A percentile compares a stretch with the other conserved stretches of the same genome.
phyloP scores from a whole-genome alignment of 2,329 filamentous ascomycete species.

The Paraphaeosphaeria minitans region DNA sequence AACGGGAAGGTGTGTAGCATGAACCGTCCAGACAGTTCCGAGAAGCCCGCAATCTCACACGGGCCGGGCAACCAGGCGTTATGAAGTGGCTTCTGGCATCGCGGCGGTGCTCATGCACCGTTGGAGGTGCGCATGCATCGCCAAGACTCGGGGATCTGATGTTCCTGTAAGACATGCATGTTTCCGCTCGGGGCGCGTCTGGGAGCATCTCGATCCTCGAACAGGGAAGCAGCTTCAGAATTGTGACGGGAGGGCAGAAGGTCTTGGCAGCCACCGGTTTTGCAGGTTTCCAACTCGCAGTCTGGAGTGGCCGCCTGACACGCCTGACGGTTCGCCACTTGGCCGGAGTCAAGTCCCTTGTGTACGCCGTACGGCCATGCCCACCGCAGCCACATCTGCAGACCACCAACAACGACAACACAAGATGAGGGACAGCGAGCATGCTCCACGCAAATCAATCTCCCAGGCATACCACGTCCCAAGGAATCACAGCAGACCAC shows the following conservation, averaged over 20 bases:
- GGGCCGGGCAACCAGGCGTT: not conserved
- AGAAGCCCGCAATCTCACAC: not conserved
- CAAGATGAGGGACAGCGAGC: not conserved
- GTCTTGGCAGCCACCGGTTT: not conserved
- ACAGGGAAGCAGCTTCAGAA: not conserved
- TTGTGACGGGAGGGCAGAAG: not conserved
- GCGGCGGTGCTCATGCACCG: slow-evolving; percentile 11
- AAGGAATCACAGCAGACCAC: not conserved
- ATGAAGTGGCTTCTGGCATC: slow-evolving; percentile 2
- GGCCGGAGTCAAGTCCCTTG: not conserved
- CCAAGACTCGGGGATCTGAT: slow-evolving; percentile 13
- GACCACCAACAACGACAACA: not conserved
- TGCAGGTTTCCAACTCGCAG: not conserved
- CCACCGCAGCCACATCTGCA: not conserved
- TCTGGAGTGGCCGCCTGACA: not conserved
- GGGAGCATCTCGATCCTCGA: not conserved
- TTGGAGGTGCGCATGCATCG: slow-evolving; percentile 6
- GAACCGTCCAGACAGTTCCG: not conserved
- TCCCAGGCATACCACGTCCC: too few relatives aligned
- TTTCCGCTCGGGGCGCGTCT: not conserved
- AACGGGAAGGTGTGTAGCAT: slow-evolving; percentile 7
- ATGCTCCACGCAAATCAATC: not conserved
- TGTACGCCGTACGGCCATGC: too few relatives aligned
- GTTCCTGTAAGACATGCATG: slow-evolving; percentile 7
- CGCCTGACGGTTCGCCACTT: not conserved